A percentile compares a stretch with the other conserved stretches of the same genome.
These are phyloP conservation scores for Plantago lanceolata DNA, from an alignment of 305 asterid genomes.

Conservation along the genomic window DNA sequence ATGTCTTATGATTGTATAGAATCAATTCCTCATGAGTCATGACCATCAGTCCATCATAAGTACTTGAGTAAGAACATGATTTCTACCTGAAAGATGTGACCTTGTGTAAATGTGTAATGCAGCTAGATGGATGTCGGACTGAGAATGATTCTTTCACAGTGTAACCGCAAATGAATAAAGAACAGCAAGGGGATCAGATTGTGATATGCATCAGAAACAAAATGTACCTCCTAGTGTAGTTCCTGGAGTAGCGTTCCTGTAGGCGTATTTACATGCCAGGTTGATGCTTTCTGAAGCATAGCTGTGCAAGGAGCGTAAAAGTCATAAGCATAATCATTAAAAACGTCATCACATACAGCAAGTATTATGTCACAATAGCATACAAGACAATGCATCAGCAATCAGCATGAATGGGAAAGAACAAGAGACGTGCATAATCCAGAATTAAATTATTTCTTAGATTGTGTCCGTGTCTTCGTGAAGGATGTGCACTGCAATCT, in stretches of 20 bases:
- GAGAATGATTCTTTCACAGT: no score
- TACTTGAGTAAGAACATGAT: no score
- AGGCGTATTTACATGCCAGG: conserved; percentile 74
- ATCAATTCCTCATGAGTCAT: not conserved
- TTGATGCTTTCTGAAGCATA: conserved; percentile 83
- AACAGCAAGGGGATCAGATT: not conserved
- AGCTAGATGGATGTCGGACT: not conserved
- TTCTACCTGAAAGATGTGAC: no score
- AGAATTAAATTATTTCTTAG: no score
- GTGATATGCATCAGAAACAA: conserved; percentile 17
- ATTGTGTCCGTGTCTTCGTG: no score
- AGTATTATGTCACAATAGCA: no score
- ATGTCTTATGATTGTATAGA: not conserved
- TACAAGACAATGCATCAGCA: no score
- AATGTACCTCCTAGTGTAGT: conserved; percentile 70
- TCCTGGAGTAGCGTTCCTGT: conserved; percentile 94
- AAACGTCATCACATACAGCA: not conserved
- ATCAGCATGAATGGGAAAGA: no score
- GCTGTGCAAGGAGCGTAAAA: conserved; percentile 39
- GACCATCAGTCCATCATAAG: no score
- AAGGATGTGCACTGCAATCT: no score
- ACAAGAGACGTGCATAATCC: no score
- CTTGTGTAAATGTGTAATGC: no score
- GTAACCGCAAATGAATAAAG: not conserved
- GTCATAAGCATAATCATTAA: conserved; percentile 8